Percentiles rank a stretch among this genome's conserved stretches.
phyloP scores from a whole-genome alignment of 768 basidiomycete species.

The Psilocybe cyanescens region DNA sequence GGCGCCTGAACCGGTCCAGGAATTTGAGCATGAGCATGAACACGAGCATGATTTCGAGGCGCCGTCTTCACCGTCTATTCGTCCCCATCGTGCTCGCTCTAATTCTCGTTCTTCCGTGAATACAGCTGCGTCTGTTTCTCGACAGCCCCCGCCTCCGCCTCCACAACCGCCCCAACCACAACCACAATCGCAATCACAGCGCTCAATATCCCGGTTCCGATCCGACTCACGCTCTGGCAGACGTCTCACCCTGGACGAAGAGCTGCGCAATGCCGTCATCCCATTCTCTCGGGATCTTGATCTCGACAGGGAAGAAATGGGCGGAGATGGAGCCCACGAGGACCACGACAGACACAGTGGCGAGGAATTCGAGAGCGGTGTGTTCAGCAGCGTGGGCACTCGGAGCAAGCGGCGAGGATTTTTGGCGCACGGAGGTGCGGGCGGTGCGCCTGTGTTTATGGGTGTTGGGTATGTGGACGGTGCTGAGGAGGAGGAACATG shows the following conservation, averaged over 20 bases:
- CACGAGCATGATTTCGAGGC: background rate
- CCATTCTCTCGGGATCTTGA: background rate
- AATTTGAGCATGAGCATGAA: background rate
- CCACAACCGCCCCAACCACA: background rate
- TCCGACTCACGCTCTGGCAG: constrained; percentile 21
- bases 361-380: constrained; percentile 51
- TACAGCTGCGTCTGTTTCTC: background rate
- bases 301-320: background rate
- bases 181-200: constrained; percentile 1
- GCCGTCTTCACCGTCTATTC: background rate
- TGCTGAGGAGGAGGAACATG: constrained; percentile 36
- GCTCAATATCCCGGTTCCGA: constrained; percentile 18
- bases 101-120: background rate
- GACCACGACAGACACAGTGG: constrained; percentile 2
- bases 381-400: constrained; percentile 58
- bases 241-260: constrained; percentile 70
- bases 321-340: constrained; percentile 13
- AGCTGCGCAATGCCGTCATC: constrained; percentile 52
- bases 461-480: constrained; percentile 69
- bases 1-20: background rate
- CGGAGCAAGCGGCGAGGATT: constrained; percentile 61
- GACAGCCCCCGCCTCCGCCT: background rate
- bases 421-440: constrained; percentile 75
- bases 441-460: constrained; percentile 73
- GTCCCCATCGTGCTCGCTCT: background rate